Base-by-base conservation (phyloP, 2,329 filamentous ascomycete genomes). In the Pseudogymnoascus sp. region DNA sequence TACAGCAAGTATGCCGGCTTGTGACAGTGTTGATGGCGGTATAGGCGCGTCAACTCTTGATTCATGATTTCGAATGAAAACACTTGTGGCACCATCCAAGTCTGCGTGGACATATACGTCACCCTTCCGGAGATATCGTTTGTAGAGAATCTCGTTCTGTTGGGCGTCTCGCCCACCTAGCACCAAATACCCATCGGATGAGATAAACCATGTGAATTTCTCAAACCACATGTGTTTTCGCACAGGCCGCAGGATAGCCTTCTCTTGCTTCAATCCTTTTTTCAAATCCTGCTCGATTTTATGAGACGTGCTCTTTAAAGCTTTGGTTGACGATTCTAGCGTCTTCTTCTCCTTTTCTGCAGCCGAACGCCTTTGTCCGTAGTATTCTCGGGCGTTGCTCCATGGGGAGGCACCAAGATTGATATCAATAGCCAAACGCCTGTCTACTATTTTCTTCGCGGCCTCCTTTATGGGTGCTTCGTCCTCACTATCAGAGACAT, bases 141-240 rank as follows among this genome's bases (percentile, higher is more conserved):
- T 86, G 77, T 97, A 99, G n/a, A 99, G 79, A 42, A 92, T 87
- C 73, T 99, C 94, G 70, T 89, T 92, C 73, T 99, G 94, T 69
- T 91, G 88, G 1, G 87, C 83, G 77, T 99, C 94, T 66, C 91
- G 91, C 14, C 92, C 93, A 50, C 87, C 93, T 14, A 99, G 82
- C 0, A 97, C 90, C 5, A 99, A 82, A 73, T 97, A 97, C 4
- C 93, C 92, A 71, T 99, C 94, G 0, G 92, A 95, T 0, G 92
- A 97, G 69, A 97, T 84, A 76, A 99, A 99, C 82, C 91, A 97
- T 28, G 87, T 80, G 70, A 96, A 99, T 75, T 99, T 99, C 71
- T 99, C 94, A 69, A 97, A 99, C 94, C 94, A 99, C 70, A 92
- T 84, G 67, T 87, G 88, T 70, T 87, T 89, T 63, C 94, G 84